Evolutionary conservation across 176 grass and related monocot genomes (phyloP).

Genomic region (Aegilops sharonensis): DNA sequence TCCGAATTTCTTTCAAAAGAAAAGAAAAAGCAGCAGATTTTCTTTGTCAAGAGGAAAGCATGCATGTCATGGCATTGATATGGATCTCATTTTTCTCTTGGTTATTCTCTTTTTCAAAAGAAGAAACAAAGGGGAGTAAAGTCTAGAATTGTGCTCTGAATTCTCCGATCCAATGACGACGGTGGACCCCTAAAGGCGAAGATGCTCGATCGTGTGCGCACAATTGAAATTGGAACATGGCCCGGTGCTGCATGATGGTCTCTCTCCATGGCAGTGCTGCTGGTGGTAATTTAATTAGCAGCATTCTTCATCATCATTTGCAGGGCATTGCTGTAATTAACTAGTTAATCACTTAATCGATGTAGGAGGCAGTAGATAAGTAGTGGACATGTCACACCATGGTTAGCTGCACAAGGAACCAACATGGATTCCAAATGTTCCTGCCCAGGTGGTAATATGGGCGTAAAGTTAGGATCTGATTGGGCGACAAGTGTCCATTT

Average conservation of each 20-base stretch:
- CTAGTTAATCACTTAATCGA: background rate
- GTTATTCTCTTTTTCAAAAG: background rate
- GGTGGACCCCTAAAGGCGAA: constrained; percentile 1
- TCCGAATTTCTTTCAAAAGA: constrained; percentile 25
- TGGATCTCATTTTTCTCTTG: background rate
- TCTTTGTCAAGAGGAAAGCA: constrained; percentile 18
- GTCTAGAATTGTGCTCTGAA: background rate
- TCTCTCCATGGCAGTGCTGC: constrained; percentile 15
- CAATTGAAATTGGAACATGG: background rate
- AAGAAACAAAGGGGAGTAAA: background rate
- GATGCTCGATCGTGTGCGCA: constrained; percentile 15
- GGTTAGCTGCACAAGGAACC: background rate
- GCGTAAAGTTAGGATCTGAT: constrained; percentile 6
- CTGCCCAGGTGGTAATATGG: background rate
- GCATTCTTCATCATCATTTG: constrained; percentile 6
- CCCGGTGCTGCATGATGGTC: background rate
- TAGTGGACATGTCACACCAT: background rate
- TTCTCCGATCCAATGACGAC: background rate
- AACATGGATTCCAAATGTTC: constrained; percentile 30
- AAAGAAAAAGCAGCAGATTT: constrained; percentile 8
- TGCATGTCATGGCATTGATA: background rate
- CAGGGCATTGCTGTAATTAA: background rate
- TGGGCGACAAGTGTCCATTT: background rate
- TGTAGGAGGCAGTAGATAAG: background rate
- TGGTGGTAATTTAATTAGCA: constrained; percentile 20